Evolutionary conservation across 768 basidiomycete species (phyloP), one percentile per base, ranked within the genome.

Genomic region (Naganishia antarctica): DNA sequence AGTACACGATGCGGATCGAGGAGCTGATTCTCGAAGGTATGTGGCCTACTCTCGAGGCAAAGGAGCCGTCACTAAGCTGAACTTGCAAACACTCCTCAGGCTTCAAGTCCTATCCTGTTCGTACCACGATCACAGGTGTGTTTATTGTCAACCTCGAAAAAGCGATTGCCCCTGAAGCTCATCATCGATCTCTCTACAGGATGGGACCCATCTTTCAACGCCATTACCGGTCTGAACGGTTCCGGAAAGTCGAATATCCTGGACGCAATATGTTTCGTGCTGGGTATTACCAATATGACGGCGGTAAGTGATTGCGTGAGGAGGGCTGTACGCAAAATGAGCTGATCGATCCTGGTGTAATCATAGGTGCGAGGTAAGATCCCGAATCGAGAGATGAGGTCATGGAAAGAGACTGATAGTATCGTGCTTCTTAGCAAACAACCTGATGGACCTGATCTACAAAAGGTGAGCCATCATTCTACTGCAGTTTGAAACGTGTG

Each of bases 211-310:
- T 94, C 91, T 4, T 99, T 99, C 84, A 98, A 98, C 76, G 96
- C 96, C 4, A 98, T 99, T 79, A 96, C 91, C 4, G 93, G 93
- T 48, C 69, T 80, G 58, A 81, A 81, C 59, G 80, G 79, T 60
- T 94, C 91, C 0, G 94, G 94, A 70, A 98, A 99, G 81, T 96
- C 92, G 65, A 99, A 99, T 80, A 98, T 99, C 71, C 85, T 99
- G 68, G 96, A 99, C 81, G 93, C 96, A 65, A 98, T 98, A 78
- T 96, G 93, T 79, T 99, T 99, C 76, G 96, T 97, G 16, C 83
- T 99, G 21, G 96, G 96, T 16, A 90, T 98, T 69, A 98, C 93
- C 1, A 98, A 97, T 77, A 90, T 97, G 88, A 81, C 88, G 31
- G 31, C 53, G 28, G 53, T 57, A 40, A 57, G 53, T 57, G 7